These are phyloP conservation scores for Aspergillus tubingensis DNA, from an alignment of 2,329 filamentous ascomycete genomes.

Conservation along the genomic window DNA sequence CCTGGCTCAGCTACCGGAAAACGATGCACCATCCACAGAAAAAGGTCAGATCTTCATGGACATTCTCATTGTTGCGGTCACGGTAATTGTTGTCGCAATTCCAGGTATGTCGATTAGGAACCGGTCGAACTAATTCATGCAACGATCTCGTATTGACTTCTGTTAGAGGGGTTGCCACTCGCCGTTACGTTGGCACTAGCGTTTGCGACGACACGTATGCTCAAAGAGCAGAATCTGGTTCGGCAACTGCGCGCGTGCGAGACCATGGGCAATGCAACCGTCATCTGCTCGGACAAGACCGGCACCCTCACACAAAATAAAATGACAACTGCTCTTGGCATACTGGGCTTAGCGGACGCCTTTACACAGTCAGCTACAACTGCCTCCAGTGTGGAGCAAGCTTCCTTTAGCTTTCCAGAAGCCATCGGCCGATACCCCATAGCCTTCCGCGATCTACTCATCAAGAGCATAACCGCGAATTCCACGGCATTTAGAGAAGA, in stretches of 20 bases:
- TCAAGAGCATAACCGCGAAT: conserved; percentile 41
- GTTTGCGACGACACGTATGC: conserved; percentile 73
- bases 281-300: conserved; percentile 77
- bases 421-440: conserved; percentile 17
- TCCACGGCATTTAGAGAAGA: conserved; percentile 71
- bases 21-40: conserved; percentile 56
- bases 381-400: too few relatives aligned
- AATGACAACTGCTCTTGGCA: conserved; percentile 74
- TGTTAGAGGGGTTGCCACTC: conserved; percentile 66
- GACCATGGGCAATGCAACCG: conserved; percentile 76
- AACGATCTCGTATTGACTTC: background rate
- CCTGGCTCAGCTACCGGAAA: conserved; percentile 62
- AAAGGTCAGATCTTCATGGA: conserved; percentile 73
- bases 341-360: conserved; percentile 50
- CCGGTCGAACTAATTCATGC: too few relatives aligned
- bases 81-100: conserved; percentile 74
- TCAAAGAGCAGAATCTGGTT: conserved; percentile 73
- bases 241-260: conserved; percentile 73
- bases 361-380: background rate
- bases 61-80: conserved; percentile 74
- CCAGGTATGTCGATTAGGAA: conserved; percentile 39
- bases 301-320: conserved; percentile 71
- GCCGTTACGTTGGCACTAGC: conserved; percentile 73
- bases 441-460: conserved; percentile 22
- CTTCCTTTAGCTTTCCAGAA: background rate